Base-by-base conservation (phyloP, 164 flowering plant species). In the Vitis rotundifolia region DNA sequence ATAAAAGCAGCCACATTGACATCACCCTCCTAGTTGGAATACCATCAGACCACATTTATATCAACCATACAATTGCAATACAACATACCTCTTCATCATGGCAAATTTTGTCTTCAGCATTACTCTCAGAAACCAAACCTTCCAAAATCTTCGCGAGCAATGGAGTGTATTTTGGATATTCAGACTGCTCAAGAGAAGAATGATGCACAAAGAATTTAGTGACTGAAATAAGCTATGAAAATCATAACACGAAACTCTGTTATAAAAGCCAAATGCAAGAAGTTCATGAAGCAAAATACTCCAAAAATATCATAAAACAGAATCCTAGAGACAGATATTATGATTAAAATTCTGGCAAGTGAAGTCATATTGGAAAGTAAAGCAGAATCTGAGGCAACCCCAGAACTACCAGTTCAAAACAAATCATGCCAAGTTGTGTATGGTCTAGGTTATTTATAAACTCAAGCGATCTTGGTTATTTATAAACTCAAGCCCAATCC, bases 71-170 rank as follows among this genome's bases (percentile, higher is more conserved):
- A 13, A 37, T 22, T 18, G 16, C 6, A 13, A 52, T n/a, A 51
- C 31, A 70, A 63, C 51, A 77, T 77, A 91, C 97, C 88, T 85
- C 88, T 75, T 89, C 82, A 52, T 89, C 55, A 71, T 84, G 86
- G 71, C 59, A 72, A 63, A 83, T 69, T 77, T 85, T 89, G 78
- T 89, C 97, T 61, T 80, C 83, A 61, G 63, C 71, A 22, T 75
- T 69, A 68, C 81, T 77, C 73, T 67, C 81, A 47, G 92, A 88
- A 64, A 90, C 74, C 85, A 93, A 64, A 57, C 86, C 77, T 59
- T 95, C 98, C 91, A 95, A 75, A 68, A 92, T 85, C 81, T 90
- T 89, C 47, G 85, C 87, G 77, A 95, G 94, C 75, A 95, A 67
- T 22, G 98, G 97, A 22, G 98, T 90, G 81, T 91, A 85, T 31